Percentiles rank a stretch among this genome's conserved stretches.
phyloP scores from a whole-genome alignment of 371 early-diverging fungal species.

The Apophysomyces elegans region DNA sequence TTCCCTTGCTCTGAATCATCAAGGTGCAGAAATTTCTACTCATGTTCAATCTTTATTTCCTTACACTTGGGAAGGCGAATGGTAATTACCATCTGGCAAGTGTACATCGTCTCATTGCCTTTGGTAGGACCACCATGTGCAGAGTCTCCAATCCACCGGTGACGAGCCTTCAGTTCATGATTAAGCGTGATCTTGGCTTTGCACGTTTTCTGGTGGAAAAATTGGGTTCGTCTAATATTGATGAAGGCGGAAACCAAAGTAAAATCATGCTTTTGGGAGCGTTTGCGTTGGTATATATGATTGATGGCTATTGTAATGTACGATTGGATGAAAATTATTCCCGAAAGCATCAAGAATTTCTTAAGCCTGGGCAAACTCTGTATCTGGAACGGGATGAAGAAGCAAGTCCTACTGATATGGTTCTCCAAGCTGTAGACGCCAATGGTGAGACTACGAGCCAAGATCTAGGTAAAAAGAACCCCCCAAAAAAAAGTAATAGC shows the following conservation, averaged over 20 bases:
- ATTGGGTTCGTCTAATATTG: conserved; percentile 21
- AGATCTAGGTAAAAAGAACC: conserved; percentile 10
- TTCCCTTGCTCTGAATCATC: conserved; percentile 48
- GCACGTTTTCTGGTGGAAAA: conserved; percentile 29
- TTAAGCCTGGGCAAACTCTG: conserved; percentile 51
- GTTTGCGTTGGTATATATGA: conserved; percentile 58
- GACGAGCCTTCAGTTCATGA: conserved; percentile 50
- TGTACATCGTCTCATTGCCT: neutral
- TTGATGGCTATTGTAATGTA: conserved; percentile 48
- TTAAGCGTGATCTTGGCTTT: conserved; percentile 39
- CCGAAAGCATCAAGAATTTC: conserved; percentile 19
- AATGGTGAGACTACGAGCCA: conserved; percentile 11
- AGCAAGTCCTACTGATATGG: conserved; percentile 54
- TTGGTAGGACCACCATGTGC: conserved; percentile 39
- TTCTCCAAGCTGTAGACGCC: conserved; percentile 19
- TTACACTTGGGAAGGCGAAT: conserved; percentile 60
- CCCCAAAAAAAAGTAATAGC: neutral
- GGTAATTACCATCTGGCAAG: conserved; percentile 27
- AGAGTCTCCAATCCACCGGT: conserved; percentile 46
- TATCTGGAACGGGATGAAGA: conserved; percentile 63
- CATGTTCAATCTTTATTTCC: conserved; percentile 55
- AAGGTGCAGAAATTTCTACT: conserved; percentile 46
- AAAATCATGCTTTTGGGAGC: conserved; percentile 54
- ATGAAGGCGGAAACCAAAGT: conserved; percentile 32
- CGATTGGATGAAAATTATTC: conserved; percentile 42